phyloP scores from a whole-genome alignment of 768 basidiomycete genomes.

The Pleurotus tuoliensis region DNA sequence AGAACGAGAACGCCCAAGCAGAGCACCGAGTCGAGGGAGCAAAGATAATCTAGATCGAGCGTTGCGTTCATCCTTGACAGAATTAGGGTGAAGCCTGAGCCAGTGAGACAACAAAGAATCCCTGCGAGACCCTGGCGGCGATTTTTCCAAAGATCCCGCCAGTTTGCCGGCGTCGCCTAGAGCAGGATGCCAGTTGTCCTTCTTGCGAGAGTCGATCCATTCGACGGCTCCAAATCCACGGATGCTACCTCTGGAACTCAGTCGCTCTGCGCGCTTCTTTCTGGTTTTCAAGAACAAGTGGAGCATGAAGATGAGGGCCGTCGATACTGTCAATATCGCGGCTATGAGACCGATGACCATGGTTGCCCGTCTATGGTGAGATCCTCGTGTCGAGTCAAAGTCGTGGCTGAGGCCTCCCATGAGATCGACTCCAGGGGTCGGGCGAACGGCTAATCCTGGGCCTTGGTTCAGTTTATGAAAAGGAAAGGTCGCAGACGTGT shows the following conservation, averaged over 20 bases:
- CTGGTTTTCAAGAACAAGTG: constrained; percentile 2
- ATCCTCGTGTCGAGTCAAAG: neutral
- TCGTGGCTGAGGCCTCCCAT: neutral
- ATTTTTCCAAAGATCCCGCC: neutral
- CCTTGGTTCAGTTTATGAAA: neutral
- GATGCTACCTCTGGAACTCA: neutral
- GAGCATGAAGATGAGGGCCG: neutral
- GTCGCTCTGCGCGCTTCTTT: neutral
- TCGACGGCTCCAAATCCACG: constrained; percentile 4
- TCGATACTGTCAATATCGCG: neutral
- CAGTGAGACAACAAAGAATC: constrained; percentile 4
- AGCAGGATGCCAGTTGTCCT: constrained; percentile 6
- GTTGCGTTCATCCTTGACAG: neutral
- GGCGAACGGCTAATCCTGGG: neutral
- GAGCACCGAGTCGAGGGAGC: neutral
- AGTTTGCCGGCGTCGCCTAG: neutral
- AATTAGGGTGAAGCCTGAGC: neutral
- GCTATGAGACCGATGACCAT: neutral
- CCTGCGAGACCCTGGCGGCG: neutral
- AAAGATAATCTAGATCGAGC: neutral
- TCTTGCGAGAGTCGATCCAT: neutral
- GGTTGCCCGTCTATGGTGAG: neutral
- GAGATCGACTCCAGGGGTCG: neutral
- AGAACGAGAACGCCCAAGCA: neutral
- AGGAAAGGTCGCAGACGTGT: neutral